Evolutionary conservation across 352 stramenopile genomes (phyloP).

Genomic region (Elongisporangium undulatum): DNA sequence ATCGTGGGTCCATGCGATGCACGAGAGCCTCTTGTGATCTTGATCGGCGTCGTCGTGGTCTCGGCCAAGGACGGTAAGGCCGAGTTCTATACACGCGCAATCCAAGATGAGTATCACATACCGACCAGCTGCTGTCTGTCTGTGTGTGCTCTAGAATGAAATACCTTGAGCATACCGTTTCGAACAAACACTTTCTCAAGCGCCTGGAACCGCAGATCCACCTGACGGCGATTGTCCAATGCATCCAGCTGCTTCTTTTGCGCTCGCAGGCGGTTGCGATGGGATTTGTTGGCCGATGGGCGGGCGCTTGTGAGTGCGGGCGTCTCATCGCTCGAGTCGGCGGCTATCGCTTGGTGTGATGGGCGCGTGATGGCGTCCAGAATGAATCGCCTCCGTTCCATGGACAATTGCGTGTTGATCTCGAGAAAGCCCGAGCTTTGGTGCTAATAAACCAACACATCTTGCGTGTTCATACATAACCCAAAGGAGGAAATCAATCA

Average conservation of each 20-base stretch:
- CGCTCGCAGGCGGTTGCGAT: conserved; percentile 17
- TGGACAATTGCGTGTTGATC: conserved; percentile 76
- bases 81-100: not conserved
- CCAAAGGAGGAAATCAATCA: not conserved
- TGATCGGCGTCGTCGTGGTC: not conserved
- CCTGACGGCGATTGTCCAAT: conserved; percentile 38
- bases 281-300: conserved; percentile 6
- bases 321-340: conserved; percentile 29
- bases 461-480: conserved; percentile 2
- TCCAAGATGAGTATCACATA: conserved; percentile 1
- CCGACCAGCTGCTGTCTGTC: not conserved
- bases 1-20: not conserved
- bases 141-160: conserved; percentile 1
- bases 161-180: conserved; percentile 36
- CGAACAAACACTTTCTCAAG: conserved; percentile 51
- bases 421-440: conserved; percentile 67
- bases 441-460: conserved; percentile 28
- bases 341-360: conserved; percentile 40
- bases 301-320: not conserved
- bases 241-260: conserved; percentile 44
- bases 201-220: conserved; percentile 56
- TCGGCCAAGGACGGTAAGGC: not conserved
- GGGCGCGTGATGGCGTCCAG: conserved; percentile 63
- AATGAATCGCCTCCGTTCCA: conserved; percentile 70
- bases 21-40: not conserved